Percentiles rank a stretch among this genome's conserved stretches.
Evolutionary conservation across 2,329 filamentous ascomycete species (phyloP).

Genomic region (Leptographium radiaticola): DNA sequence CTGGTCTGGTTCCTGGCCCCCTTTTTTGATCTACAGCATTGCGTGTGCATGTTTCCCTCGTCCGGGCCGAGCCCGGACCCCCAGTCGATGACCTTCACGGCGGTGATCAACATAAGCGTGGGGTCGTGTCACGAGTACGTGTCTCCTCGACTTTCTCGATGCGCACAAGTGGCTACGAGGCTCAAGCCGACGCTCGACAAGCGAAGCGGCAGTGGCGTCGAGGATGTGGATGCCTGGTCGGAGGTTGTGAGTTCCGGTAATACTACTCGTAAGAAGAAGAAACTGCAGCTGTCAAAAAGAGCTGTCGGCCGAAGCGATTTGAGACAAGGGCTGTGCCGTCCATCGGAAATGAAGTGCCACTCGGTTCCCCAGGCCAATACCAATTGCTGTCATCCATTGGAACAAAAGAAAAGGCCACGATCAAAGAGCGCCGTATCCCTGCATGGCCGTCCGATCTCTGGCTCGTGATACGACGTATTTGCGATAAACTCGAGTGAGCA

Average conservation of each 20-base stretch:
- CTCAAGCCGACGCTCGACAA: conserved; percentile 41
- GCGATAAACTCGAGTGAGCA: no score
- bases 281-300: no score
- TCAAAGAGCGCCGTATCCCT: no score
- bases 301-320: no score
- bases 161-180: conserved; percentile 48
- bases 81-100: conserved; percentile 47
- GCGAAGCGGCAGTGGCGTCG: neutral
- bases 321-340: no score
- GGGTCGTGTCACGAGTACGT: conserved; percentile 43
- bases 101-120: conserved; percentile 45
- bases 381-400: no score
- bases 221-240: neutral
- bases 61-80: conserved; percentile 37
- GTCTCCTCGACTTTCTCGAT: conserved; percentile 42
- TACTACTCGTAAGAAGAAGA: no score
- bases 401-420: no score
- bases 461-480: no score
- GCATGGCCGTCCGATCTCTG: no score
- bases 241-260: neutral
- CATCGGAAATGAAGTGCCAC: no score
- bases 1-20: conserved; percentile 39
- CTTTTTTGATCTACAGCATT: conserved; percentile 43
- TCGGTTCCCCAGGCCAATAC: no score
- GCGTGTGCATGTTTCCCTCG: conserved; percentile 43